Evolutionary conservation across 2,329 filamentous ascomycete species (phyloP).

Genomic region (Pseudopithomyces maydicus): DNA sequence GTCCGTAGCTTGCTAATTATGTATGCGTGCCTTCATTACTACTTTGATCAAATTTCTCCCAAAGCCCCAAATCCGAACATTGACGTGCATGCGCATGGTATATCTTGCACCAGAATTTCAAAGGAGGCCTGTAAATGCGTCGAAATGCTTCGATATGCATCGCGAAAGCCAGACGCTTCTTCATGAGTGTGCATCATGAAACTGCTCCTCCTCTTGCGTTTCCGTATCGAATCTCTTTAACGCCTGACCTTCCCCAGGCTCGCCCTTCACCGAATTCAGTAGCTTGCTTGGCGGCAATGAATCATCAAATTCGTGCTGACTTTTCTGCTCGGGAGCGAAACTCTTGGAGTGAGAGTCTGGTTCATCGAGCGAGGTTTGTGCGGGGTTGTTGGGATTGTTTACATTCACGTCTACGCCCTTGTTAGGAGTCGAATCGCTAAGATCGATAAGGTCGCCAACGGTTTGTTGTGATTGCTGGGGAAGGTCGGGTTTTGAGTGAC

Average conservation of each 20-base stretch:
- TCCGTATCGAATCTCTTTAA: conserved; percentile 48
- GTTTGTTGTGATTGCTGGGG: conserved; percentile 22
- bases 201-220: conserved; percentile 51
- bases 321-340: conserved; percentile 8
- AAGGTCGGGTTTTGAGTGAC: conserved; percentile 7
- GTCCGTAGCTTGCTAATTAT: background rate
- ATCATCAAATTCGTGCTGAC: conserved; percentile 15
- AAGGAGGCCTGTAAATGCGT: background rate
- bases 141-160: background rate
- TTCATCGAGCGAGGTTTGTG: conserved; percentile 14
- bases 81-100: background rate
- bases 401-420: background rate
- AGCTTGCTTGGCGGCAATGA: conserved; percentile 13
- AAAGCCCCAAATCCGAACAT: background rate
- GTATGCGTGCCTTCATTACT: background rate
- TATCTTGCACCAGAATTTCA: background rate
- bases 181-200: conserved; percentile 53
- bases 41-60: background rate
- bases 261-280: conserved; percentile 16
- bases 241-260: conserved; percentile 19
- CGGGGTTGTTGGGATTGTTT: conserved; percentile 7
- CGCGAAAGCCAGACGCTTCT: conserved; percentile 7
- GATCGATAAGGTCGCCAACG: conserved; percentile 61
- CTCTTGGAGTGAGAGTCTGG: conserved; percentile 9
- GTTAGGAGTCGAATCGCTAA: conserved; percentile 53